Percentiles rank a stretch among this genome's conserved stretches.
phyloP scores from a whole-genome alignment of 202 grass and related monocot species.

The Setaria viridis region DNA sequence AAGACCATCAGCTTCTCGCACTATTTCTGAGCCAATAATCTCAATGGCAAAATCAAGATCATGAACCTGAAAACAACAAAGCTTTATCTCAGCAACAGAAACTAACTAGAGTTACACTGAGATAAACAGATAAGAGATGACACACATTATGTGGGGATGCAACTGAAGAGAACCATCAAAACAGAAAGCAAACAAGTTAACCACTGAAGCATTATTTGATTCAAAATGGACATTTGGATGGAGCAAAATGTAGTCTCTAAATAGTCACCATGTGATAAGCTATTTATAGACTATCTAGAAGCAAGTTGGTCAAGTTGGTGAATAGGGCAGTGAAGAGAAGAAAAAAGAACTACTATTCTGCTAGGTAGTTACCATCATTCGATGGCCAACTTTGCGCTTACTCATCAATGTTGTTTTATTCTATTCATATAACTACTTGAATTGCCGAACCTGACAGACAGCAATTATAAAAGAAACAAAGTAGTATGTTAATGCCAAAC shows the following conservation, averaged over 20 bases:
- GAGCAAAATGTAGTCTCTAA: background rate
- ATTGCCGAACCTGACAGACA: too few species aligned
- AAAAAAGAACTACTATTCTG: too few species aligned
- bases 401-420: too few species aligned
- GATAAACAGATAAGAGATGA: background rate
- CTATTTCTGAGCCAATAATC: slow-evolving; percentile 84
- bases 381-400: too few species aligned
- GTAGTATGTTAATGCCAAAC: too few species aligned
- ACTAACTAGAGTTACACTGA: background rate
- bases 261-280: background rate
- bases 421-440: too few species aligned
- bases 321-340: too few species aligned
- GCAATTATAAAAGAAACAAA: too few species aligned
- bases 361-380: too few species aligned
- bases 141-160: background rate
- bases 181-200: background rate
- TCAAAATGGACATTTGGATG: background rate
- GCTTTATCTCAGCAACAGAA: slow-evolving; percentile 28
- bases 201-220: background rate
- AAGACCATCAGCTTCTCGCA: slow-evolving; percentile 90
- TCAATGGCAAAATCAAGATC: slow-evolving; percentile 85
- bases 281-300: too few species aligned
- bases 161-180: slow-evolving; percentile 13
- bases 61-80: slow-evolving; percentile 64
- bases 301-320: background rate